A percentile compares a stretch with the other conserved stretches of the same genome.
Conservation (phyloP, 2,329 filamentous ascomycete genomes). For the Penicillium sp. region DNA sequence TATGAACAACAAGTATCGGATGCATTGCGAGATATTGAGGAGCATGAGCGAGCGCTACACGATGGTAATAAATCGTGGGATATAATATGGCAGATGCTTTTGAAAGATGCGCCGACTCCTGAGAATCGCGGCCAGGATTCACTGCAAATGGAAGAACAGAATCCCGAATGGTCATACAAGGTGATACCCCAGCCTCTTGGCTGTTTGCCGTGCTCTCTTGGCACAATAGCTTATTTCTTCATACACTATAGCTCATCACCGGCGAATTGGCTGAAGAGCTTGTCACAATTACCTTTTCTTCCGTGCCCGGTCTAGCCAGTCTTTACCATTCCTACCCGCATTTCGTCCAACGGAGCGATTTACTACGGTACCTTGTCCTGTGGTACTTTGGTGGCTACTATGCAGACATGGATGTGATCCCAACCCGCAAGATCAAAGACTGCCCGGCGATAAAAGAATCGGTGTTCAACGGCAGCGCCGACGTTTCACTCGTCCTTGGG, state of each 20-base stretch:
- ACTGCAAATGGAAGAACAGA: conserved; percentile 25
- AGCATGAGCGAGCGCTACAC: conserved; percentile 6
- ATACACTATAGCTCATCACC: conserved; percentile 23
- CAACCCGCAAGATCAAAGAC: conserved; percentile 26
- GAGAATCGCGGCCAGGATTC: conserved; percentile 26
- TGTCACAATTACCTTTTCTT: conserved; percentile 21
- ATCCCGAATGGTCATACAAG: conserved; percentile 29
- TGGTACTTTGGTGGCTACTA: conserved; percentile 41
- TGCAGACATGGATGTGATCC: conserved; percentile 34
- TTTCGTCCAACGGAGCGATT: conserved; percentile 53
- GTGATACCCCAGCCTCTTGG: conserved; percentile 12
- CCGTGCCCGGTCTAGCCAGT: conserved; percentile 27
- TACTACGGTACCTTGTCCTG: conserved; percentile 38
- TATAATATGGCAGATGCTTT: conserved; percentile 34
- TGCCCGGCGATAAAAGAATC: conserved; percentile 28
- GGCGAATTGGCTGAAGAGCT: conserved; percentile 28
- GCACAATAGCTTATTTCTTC: not conserved
- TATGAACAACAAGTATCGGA: conserved; percentile 26
- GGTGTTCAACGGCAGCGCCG: conserved; percentile 5
- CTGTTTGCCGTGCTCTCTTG: no score
- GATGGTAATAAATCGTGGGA: conserved; percentile 12
- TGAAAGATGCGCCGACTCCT: conserved; percentile 10
- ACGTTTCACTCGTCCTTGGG: conserved; percentile 35
- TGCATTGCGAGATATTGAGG: conserved; percentile 27
- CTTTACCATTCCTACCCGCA: conserved; percentile 40